Base-by-base conservation (phyloP, 1,284 basidiomycete species). In the Apiotrichum sp. region DNA sequence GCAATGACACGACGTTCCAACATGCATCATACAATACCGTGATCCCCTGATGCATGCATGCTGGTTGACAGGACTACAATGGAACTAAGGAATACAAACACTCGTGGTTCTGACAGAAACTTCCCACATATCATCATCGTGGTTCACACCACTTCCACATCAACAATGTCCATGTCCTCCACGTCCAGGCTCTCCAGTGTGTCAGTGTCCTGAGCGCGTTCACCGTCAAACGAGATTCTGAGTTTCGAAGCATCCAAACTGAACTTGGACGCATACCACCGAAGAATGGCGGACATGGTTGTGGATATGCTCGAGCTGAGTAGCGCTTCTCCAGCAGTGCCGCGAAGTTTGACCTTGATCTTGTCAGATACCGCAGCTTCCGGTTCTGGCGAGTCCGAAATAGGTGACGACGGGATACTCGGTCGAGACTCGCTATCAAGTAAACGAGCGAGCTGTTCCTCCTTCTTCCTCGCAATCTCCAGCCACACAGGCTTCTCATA, bases 401-500 rank as follows among this genome's bases (percentile, higher is more conserved):
- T 29, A 3, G 29, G 8, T 11, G 29, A 29, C 3, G 47, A 31
- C 13, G n/a, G 36, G 7, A 13, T 38, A 7, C 8, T 7, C 13
- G 7, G 8, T 13, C 36, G 7, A 13, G 7, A 13, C 13, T 38
- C 8, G 7, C 13, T 13, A n/a, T 47, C 38, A 22, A 55, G 33
- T 33, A 35, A n/a, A 0, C 52, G 51, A 4, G 41, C 47, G 13
- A 43, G 49, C 9, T 55, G 41, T 22, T 42, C 54, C 13, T 36
- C 33, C 6, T 50, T 42, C 33, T 63, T 52, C 39, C 52, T 54
- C 43, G 65, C 55, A 2, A 69, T 14, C 44, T 53, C 52, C 32
- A 60, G 55, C 62, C 66, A 70, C 29, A 67, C 54, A 0, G 50
- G 14, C 52, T 65, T 65, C 54, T 68, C 65, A 52, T 70, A 70